phyloP scores from a whole-genome alignment of 768 basidiomycete genomes.

The Goffeauzyma gilvescens region DNA sequence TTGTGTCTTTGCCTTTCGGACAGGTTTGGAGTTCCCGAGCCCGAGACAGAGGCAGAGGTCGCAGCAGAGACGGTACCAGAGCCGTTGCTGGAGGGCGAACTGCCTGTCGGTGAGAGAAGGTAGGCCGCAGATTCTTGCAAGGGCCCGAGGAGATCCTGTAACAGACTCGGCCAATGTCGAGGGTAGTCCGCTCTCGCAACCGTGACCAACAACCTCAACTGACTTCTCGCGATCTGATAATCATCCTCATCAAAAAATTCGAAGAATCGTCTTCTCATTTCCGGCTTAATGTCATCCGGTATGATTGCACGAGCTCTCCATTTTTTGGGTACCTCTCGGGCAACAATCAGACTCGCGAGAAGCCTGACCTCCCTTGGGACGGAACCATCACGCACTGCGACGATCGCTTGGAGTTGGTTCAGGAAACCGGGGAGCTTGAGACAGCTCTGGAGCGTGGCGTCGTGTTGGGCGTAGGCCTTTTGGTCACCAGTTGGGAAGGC shows the following conservation, averaged over 20 bases:
- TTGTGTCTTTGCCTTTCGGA: slow-evolving; percentile 9
- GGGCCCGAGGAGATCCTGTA: slow-evolving; percentile 22
- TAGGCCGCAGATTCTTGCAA: slow-evolving; percentile 21
- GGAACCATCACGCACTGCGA: slow-evolving; percentile 17
- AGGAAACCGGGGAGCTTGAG: slow-evolving; percentile 15
- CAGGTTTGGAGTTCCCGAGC: too few species aligned
- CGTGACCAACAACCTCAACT: slow-evolving; percentile 22
- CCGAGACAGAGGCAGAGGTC: slow-evolving; percentile 14
- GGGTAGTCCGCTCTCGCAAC: slow-evolving; percentile 27
- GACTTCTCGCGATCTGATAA: slow-evolving; percentile 23
- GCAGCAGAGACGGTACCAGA: too few species aligned
- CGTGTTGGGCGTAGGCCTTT: slow-evolving; percentile 3
- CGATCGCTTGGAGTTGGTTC: slow-evolving; percentile 20
- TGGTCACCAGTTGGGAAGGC: slow-evolving; percentile 4
- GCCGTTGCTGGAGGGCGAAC: too few species aligned
- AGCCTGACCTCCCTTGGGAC: slow-evolving; percentile 20
- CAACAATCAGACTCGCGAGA: slow-evolving; percentile 24
- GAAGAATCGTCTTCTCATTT: slow-evolving; percentile 24
- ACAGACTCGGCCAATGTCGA: slow-evolving; percentile 19
- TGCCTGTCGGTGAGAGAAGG: slow-evolving; percentile 4
- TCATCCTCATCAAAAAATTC: slow-evolving; percentile 27
- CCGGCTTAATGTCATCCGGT: slow-evolving; percentile 24
- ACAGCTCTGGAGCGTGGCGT: slow-evolving; percentile 6
- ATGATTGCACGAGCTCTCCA: slow-evolving; percentile 23
- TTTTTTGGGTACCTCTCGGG: slow-evolving; percentile 28